Evolutionary conservation across 164 flowering plant species (phyloP), one percentile per base, ranked within the genome.

Genomic region (Cinnamomum chago): DNA sequence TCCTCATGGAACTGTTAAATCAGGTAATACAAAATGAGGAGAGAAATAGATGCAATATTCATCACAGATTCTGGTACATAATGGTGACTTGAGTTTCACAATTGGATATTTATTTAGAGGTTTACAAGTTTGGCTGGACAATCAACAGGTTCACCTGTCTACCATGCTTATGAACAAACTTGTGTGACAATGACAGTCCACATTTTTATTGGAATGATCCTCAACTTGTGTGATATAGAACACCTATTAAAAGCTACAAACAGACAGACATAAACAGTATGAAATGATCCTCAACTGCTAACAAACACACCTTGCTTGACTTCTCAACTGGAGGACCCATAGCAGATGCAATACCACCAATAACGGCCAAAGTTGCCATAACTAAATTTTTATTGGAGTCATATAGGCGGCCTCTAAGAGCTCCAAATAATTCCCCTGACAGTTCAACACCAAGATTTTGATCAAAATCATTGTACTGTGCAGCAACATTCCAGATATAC

Each of bases 251-350:
- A 62, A 58, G 69, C 17, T 35, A 10, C 5, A 18, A 55, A 10
- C 58, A 70, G 20, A 50, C 22, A 64, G 58, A 1, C 24, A 18
- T 15, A 50, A 20, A 3, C 71, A 40, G 18, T 5, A 17, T 40
- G 24, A 50, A 18, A 40, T 40, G 30, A 10, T 64, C 50, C 5
- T 27, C 5, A 40, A 33, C 62, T 70, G 68, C 50, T 20, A 62
- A 50, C 2, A 51, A 6, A 50, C 52, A 62, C 79, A 95, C 99
- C 99, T 94, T 96, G 99, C 98, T 92, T 22, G 97, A 73, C 80
- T 96, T 96, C 80, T 96, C 99, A 76, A 96, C 93, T 20, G 90
- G 75, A 47, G 87, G 91, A 55, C 99, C 99, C 98, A 94, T 94
- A 2, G 99, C 98, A 84, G 87, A 79, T 69, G 99, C 98, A 84